These are phyloP conservation scores for Trebouxiophyceae sp. DNA, from an alignment of 163 green algal species.

Conservation along the genomic window DNA sequence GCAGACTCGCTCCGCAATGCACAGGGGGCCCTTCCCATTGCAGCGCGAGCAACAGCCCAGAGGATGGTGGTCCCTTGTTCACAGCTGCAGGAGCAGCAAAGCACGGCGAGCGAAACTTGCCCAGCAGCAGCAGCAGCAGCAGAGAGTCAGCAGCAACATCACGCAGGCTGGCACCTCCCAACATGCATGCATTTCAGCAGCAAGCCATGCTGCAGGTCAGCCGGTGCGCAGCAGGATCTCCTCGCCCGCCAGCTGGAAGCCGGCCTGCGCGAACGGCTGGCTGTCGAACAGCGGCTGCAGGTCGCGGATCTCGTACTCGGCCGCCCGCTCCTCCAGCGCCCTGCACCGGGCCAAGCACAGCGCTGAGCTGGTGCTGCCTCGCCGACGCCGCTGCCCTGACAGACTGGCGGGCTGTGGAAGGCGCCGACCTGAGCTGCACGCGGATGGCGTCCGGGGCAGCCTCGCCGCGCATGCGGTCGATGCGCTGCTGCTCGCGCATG, in stretches of 20 bases:
- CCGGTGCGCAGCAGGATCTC: not conserved
- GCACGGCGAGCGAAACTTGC: too few relatives aligned
- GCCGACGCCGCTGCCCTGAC: not conserved
- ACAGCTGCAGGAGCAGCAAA: too few relatives aligned
- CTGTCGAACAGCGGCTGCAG: constrained; percentile 47
- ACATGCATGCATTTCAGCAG: too few relatives aligned
- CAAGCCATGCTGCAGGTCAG: too few relatives aligned
- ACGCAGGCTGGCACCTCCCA: not conserved
- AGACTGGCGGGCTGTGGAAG: not conserved
- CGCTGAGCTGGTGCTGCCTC: not conserved
- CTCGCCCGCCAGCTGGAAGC: constrained; percentile 45
- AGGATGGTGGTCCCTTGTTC: too few relatives aligned
- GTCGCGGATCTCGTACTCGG: constrained; percentile 65
- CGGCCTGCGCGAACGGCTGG: constrained; percentile 35
- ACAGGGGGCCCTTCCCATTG: too few relatives aligned
- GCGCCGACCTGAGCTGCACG: not conserved
- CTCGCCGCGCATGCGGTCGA: not conserved
- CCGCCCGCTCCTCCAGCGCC: constrained; percentile 62
- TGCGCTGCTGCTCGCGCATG: constrained; percentile 19
- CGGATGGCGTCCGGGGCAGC: not conserved
- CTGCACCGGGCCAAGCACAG: constrained; percentile 22
- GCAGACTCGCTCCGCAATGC: too few relatives aligned
- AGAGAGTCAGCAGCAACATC: too few relatives aligned
- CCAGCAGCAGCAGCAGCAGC: too few relatives aligned
- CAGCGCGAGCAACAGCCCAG: too few relatives aligned